A percentile compares a stretch with the other conserved stretches of the same genome.
phyloP scores from a whole-genome alignment of 2,329 filamentous ascomycete species.

The Cryphonectria nitschkei region DNA sequence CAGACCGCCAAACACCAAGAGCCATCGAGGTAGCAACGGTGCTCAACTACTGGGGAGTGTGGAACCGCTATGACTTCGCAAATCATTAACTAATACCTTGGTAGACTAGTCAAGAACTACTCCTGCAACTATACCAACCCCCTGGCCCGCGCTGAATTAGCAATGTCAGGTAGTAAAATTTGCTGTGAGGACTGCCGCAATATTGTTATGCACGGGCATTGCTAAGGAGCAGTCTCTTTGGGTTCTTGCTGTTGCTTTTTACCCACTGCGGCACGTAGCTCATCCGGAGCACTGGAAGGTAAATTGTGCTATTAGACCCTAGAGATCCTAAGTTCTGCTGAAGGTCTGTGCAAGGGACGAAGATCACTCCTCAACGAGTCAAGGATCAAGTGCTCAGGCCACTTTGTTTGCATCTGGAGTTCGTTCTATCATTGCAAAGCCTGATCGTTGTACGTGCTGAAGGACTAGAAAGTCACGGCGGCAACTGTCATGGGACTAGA shows the following conservation, averaged over 20 bases:
- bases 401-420: neutral
- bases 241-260: neutral
- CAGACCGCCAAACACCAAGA: neutral
- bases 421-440: neutral
- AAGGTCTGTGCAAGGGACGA: neutral
- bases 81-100: neutral
- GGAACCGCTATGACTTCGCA: neutral
- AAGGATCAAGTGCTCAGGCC: neutral
- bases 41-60: neutral
- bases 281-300: neutral
- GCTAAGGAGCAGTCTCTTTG: neutral
- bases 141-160: neutral
- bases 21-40: neutral
- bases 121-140: neutral
- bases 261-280: neutral
- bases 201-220: neutral
- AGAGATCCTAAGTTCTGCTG: neutral
- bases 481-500: neutral
- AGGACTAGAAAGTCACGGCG: neutral
- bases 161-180: neutral
- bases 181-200: neutral
- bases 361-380: neutral
- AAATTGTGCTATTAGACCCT: neutral
- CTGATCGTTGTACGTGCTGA: neutral
- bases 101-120: neutral